These are phyloP conservation scores for Chrysoporthe cubensis DNA, from an alignment of 2,329 filamentous ascomycete genomes.

Conservation along the genomic window DNA sequence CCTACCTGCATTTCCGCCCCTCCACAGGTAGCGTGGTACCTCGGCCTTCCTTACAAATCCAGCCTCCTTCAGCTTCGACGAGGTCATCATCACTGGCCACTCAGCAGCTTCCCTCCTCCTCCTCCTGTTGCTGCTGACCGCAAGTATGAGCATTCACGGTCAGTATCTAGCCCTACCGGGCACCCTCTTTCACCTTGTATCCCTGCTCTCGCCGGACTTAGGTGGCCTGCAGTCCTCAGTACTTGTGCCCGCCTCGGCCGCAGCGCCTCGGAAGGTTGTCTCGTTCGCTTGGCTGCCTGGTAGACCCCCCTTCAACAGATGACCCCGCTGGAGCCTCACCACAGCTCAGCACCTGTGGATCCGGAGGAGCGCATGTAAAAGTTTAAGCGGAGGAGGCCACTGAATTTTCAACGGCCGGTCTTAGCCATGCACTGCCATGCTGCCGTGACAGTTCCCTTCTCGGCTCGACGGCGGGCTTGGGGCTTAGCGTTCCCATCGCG, in stretches of 20 bases:
- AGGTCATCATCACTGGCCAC: neutral
- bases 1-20: constrained; percentile 4
- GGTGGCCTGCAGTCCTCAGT: no score
- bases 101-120: neutral
- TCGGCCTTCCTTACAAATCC: neutral
- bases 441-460: no score
- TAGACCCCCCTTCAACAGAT: no score
- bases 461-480: no score
- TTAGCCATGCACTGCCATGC: neutral
- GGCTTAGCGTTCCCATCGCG: neutral
- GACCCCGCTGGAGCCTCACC: neutral
- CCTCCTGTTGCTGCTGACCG: neutral
- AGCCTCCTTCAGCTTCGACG: neutral
- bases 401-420: neutral
- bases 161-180: neutral
- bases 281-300: no score
- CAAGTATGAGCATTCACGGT: neutral
- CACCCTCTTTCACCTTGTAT: neutral
- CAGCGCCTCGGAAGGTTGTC: neutral
- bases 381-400: neutral
- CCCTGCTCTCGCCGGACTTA: no score
- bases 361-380: neutral
- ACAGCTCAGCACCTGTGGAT: neutral
- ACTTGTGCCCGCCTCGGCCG: neutral
- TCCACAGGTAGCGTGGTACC: neutral